These are phyloP conservation scores for Lasiodiplodia gonubiensis DNA, from an alignment of 2,329 filamentous ascomycete species.

Conservation along the genomic window DNA sequence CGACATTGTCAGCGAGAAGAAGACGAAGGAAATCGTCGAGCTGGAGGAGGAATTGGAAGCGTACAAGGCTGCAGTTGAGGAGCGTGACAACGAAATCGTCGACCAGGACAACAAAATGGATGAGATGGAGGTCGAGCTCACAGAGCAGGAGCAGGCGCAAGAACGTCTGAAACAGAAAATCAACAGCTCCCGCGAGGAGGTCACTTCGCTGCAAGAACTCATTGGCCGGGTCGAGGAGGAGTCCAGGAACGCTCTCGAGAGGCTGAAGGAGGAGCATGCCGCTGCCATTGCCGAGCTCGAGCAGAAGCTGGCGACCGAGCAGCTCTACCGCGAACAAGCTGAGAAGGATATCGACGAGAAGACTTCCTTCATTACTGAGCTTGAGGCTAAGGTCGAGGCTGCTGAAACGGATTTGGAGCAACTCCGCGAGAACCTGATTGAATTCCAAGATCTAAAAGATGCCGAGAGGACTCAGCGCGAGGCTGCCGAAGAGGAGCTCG, in stretches of 20 bases:
- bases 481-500: constrained; percentile 45
- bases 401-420: constrained; percentile 46
- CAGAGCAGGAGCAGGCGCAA: constrained; percentile 44
- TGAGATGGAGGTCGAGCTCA: constrained; percentile 38
- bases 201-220: constrained; percentile 44
- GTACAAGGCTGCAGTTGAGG: constrained; percentile 34
- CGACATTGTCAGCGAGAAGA: constrained; percentile 45
- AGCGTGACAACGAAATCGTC: constrained; percentile 44
- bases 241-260: constrained; percentile 43
- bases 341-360: constrained; percentile 49
- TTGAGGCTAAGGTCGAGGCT: constrained; percentile 46
- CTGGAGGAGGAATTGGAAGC: constrained; percentile 41
- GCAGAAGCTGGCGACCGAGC: constrained; percentile 44
- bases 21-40: constrained; percentile 45
- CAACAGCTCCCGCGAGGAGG: constrained; percentile 48
- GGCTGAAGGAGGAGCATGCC: constrained; percentile 49
- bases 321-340: constrained; percentile 44
- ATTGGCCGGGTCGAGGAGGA: constrained; percentile 49
- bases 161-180: constrained; percentile 47
- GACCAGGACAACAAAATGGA: constrained; percentile 39
- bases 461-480: constrained; percentile 42
- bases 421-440: constrained; percentile 40
- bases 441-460: constrained; percentile 43
- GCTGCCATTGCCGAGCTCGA: constrained; percentile 38
- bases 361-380: constrained; percentile 45